A percentile compares a stretch with the other conserved stretches of the same genome.
These are phyloP conservation scores for Melanogaster broomeanus DNA, from an alignment of 768 basidiomycete genomes.

Conservation along the genomic window DNA sequence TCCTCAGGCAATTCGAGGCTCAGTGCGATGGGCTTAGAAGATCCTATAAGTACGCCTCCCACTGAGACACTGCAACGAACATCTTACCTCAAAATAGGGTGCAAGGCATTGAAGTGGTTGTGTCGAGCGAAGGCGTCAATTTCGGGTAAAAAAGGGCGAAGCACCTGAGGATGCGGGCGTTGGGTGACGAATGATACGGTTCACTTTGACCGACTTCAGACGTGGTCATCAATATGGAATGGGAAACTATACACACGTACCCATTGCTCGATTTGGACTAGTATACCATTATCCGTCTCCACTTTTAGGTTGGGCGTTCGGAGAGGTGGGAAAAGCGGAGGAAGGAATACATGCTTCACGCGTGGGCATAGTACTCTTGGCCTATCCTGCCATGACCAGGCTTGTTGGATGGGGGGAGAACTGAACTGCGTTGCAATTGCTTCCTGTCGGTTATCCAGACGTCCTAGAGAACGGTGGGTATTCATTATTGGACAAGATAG, in stretches of 20 bases:
- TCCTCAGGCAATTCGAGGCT: slow-evolving; percentile 58
- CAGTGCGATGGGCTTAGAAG: slow-evolving; percentile 44
- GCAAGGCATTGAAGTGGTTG: slow-evolving; percentile 52
- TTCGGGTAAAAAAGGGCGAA: slow-evolving; percentile 53
- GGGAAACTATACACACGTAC: slow-evolving; percentile 40
- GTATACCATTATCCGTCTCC: slow-evolving; percentile 47
- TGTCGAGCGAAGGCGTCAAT: slow-evolving; percentile 50
- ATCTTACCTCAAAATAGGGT: slow-evolving; percentile 46
- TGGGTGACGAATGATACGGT: slow-evolving; percentile 44
- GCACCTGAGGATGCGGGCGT: slow-evolving; percentile 45
- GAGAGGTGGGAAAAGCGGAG: background rate
- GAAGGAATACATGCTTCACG: background rate
- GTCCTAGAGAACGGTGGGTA: no score
- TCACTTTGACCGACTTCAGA: slow-evolving; percentile 35
- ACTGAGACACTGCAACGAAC: background rate
- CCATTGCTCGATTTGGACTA: slow-evolving; percentile 65
- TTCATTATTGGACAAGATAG: no score
- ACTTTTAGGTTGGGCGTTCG: slow-evolving; percentile 35
- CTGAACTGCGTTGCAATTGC: no score
- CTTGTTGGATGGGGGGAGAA: no score
- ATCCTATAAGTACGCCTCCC: background rate
- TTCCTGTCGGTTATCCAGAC: no score
- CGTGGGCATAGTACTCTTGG: no score
- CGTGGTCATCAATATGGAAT: background rate
- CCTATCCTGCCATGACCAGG: no score